These are phyloP conservation scores for Austroboletus sp. DNA, from an alignment of 1,284 basidiomycete genomes.

Conservation along the genomic window DNA sequence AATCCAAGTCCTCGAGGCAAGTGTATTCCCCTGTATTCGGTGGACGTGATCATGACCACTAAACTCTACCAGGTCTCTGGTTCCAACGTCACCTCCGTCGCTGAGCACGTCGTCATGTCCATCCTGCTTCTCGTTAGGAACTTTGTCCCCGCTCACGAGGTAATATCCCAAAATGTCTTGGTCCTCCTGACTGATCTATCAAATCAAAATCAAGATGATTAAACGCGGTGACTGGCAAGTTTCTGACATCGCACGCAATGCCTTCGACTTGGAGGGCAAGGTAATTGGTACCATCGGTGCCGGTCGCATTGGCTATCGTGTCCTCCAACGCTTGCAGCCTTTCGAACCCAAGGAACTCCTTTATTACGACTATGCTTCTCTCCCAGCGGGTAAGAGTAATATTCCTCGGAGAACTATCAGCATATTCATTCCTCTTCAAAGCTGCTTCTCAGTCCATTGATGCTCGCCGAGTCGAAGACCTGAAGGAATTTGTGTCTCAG, in stretches of 20 bases:
- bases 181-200: background rate
- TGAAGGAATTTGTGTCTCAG: slow-evolving; percentile 81
- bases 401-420: slow-evolving; percentile 56
- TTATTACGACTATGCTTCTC: slow-evolving; percentile 86
- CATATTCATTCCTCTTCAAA: slow-evolving; percentile 34
- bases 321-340: slow-evolving; percentile 79
- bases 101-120: slow-evolving; percentile 82
- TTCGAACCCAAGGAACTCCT: slow-evolving; percentile 89
- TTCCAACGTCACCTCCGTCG: slow-evolving; percentile 86
- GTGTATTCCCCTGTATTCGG: background rate
- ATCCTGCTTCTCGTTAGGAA: slow-evolving; percentile 71
- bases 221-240: slow-evolving; percentile 82
- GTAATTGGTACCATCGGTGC: slow-evolving; percentile 85
- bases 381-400: slow-evolving; percentile 59
- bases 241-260: slow-evolving; percentile 73
- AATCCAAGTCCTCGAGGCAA: slow-evolving; percentile 70
- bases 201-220: slow-evolving; percentile 56
- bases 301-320: slow-evolving; percentile 85
- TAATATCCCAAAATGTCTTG: slow-evolving; percentile 14
- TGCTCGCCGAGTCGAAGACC: slow-evolving; percentile 71
- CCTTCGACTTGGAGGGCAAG: slow-evolving; percentile 87
- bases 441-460: slow-evolving; percentile 67
- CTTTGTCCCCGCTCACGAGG: slow-evolving; percentile 58
- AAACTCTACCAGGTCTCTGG: slow-evolving; percentile 64
- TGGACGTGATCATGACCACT: slow-evolving; percentile 39